These are phyloP conservation scores for Phytophthora pisi DNA, from an alignment of 352 stramenopile species.

Conservation along the genomic window DNA sequence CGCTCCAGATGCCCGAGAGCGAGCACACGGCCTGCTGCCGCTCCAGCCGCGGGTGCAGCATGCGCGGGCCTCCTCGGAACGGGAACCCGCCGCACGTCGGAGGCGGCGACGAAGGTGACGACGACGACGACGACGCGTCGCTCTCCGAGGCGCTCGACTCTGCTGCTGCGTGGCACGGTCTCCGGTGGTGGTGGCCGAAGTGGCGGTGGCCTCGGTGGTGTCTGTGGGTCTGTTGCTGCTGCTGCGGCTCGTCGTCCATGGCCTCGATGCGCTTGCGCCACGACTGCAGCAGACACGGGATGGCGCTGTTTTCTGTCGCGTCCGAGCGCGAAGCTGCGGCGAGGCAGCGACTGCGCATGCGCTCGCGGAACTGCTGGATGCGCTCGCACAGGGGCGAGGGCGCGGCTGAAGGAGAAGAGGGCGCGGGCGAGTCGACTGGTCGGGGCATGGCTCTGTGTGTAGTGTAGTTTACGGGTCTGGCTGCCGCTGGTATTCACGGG, in stretches of 20 bases:
- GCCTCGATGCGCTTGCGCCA: conserved; percentile 40
- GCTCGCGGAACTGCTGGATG: conserved; percentile 27
- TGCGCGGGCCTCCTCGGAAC: conserved; percentile 1
- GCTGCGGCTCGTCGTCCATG: conserved; percentile 20
- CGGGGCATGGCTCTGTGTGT: conserved; percentile 12
- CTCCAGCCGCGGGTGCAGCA: conserved; percentile 36
- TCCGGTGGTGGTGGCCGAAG: not conserved
- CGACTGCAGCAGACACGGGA: conserved; percentile 36
- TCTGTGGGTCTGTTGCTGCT: too few relatives aligned
- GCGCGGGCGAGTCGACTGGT: not conserved
- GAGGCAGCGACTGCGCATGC: conserved; percentile 24
- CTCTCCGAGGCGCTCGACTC: not conserved
- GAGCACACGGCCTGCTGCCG: conserved; percentile 32
- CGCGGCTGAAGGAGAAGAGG: not conserved
- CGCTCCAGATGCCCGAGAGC: conserved; percentile 33
- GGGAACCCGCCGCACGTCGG: not conserved
- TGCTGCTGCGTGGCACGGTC: too few relatives aligned
- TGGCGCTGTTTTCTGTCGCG: not conserved
- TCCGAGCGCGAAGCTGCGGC: not conserved
- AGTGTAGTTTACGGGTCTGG: not conserved
- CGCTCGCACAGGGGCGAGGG: conserved; percentile 19
- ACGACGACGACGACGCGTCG: conserved; percentile 6
- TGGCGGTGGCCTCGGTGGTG: conserved; percentile 4
- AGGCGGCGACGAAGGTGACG: not conserved
- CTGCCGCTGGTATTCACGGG: not conserved